Evolutionary conservation across 768 basidiomycete genomes (phyloP), one percentile per base, ranked within the genome.

Genomic region (Ephemerocybe angulata): DNA sequence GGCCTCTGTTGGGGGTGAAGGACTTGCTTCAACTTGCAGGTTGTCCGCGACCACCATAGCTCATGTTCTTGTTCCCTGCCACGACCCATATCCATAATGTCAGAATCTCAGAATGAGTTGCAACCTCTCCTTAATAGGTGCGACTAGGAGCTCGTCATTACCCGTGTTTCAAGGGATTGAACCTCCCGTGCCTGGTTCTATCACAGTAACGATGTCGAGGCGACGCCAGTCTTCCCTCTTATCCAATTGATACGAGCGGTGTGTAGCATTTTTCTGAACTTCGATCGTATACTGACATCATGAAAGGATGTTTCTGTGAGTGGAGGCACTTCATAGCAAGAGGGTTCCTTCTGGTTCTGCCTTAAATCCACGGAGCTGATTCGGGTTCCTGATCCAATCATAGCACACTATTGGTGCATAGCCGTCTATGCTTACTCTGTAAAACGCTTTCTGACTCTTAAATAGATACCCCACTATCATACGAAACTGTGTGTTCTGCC

Each of bases 391-490:
- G 31, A 42, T 38, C n/a, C 35, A 21, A 43, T 52, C 22, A 54
- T 62, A 90, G 87, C 81, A 81, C 61, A 90, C 81, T 62, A 88
- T 90, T 44, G 87, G 87, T 87, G 58, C 42, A 73, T 65, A n/a
- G n/a, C n/a, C 29, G n/a, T 43, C 31, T 29, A n/a, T 21, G 40
- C 7, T 17, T 4, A 51, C 37, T 19, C 38, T 52, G 27, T 43
- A 21, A 48, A 37, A 30, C 30, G 37, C 24, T 43, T 29, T 24
- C 40, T 48, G 49, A 42, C 17, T 35, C 46, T 33, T 46, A 41
- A 50, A 48, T 44, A 90, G 93, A 97, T 67, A 90, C 93, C 0
- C 91, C 95, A 7, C 76, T 97, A 57, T 81, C 82, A 0, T 85
- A 87, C 58, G 91, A 93, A 60, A 86, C 88, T 21, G 89, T 91